Base-by-base conservation (phyloP, 2,329 filamentous ascomycete genomes). In the Hypoxylon sp. region DNA sequence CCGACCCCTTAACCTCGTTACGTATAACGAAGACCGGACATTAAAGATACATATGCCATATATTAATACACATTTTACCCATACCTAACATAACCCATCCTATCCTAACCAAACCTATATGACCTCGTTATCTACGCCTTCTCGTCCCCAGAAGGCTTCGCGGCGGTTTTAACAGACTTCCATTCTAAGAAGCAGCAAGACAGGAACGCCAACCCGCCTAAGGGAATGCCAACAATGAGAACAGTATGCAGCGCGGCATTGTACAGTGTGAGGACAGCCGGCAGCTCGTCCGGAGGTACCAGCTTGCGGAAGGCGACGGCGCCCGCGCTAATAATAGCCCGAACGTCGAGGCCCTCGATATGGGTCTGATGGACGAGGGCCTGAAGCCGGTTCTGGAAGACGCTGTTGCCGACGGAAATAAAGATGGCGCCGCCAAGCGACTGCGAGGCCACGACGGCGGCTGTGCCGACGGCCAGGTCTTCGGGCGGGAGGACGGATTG, bases 341-440 rank as follows among this genome's bases (percentile, higher is more conserved):
- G 46, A 14, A 75, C 59, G 42, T 75, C 70, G 33, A 76, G 22
- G 0, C 71, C 73, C 0, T 68, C 55, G 31, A 77, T 64, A 3
- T 66, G 8, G 4, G 67, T 68, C 20, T 60, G 48, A 1, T 13
- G 17, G 14, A 74, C 40, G 10, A 75, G 56, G 2, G 58, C 25
- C 22, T 53, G 40, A 0, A 84, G 76, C 33, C 78, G 75, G 61
- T 78, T 81, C 59, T 80, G 78, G 40, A 84, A 80, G 2, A 83
- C 75, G 48, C 77, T 82, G 70, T 84, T 82, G 4, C 81, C 82
- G 30, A 82, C 80, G 3, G 82, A 82, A n/a, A 85, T 79, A 68
- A 85, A 85, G 8, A 85, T 70, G 1, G 83, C 81, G n/a, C 82
- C 83, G 5, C 82, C 82, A 0, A 85, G 76, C 14, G 79, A 81